Evolutionary conservation across 306 rosid genomes (phyloP).

Genomic region (Crataegus laevigata): DNA sequence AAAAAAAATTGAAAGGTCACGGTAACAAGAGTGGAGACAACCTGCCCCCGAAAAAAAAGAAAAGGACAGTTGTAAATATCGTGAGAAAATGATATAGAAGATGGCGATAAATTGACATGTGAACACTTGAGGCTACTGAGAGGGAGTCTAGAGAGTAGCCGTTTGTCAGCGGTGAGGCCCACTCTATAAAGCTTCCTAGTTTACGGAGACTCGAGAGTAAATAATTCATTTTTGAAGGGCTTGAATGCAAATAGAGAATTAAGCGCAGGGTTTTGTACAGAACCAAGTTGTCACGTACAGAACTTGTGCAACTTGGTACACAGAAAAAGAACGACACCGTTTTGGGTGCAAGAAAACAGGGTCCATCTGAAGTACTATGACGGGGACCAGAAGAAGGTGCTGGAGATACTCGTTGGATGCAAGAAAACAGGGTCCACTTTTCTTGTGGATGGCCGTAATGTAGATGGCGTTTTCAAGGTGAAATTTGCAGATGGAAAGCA

Average conservation of each 20-base stretch:
- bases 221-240: not conserved
- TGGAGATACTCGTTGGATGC: conserved; percentile 57
- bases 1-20: too few relatives aligned
- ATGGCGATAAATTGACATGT: conserved; percentile 13
- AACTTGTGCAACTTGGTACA: too few relatives aligned
- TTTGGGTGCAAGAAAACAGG: too few relatives aligned
- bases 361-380: conserved; percentile 48
- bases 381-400: conserved; percentile 69
- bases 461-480: conserved; percentile 64
- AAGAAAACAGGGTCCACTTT: conserved; percentile 69
- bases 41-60: too few relatives aligned
- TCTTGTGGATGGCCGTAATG: conserved; percentile 78
- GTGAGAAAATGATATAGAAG: not conserved
- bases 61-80: not conserved
- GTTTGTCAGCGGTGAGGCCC: conserved; percentile 30
- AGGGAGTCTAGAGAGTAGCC: conserved; percentile 15
- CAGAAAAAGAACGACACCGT: too few relatives aligned
- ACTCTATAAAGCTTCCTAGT: not conserved
- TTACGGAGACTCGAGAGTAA: not conserved
- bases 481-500: too few relatives aligned
- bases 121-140: not conserved
- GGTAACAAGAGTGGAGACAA: too few relatives aligned
- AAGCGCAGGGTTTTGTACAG: too few relatives aligned
- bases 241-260: not conserved
- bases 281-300: too few relatives aligned